phyloP scores from a whole-genome alignment of 2,329 filamentous ascomycete species.

The Epichloe typhina region DNA sequence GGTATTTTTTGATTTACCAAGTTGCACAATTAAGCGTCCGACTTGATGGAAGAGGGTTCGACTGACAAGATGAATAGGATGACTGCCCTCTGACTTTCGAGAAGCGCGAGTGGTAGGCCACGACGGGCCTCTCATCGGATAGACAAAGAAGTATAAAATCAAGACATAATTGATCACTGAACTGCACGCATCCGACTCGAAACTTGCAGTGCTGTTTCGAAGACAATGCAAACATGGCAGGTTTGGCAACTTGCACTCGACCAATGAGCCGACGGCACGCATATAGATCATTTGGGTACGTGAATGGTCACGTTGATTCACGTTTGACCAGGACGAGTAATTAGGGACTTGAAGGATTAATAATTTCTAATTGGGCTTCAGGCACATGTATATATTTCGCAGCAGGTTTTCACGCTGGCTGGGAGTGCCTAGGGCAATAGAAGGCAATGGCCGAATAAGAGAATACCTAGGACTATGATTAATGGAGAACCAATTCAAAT shows the following conservation, averaged over 20 bases:
- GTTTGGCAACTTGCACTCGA: background rate
- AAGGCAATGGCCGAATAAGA: no score
- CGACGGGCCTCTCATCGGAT: background rate
- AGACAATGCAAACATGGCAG: background rate
- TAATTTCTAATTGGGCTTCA: conserved; percentile 4
- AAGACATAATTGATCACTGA: no score
- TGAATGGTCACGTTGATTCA: conserved; percentile 2
- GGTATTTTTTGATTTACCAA: conserved; percentile 39
- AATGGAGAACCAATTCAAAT: no score
- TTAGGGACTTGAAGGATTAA: background rate
- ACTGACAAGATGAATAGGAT: conserved; percentile 38
- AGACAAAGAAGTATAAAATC: background rate
- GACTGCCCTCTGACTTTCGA: conserved; percentile 70
- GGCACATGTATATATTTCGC: conserved; percentile 3
- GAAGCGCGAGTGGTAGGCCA: conserved; percentile 32
- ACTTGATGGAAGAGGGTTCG: background rate
- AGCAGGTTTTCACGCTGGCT: background rate
- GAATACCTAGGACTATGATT: no score
- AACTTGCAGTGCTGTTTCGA: background rate
- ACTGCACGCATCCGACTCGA: no score
- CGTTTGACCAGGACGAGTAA: background rate
- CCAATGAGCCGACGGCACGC: conserved; percentile 3
- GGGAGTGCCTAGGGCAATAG: no score
- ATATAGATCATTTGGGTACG: conserved; percentile 3
- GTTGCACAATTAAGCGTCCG: no score